phyloP scores from a whole-genome alignment of 1,284 basidiomycete genomes.

The Leccinum solheimii region DNA sequence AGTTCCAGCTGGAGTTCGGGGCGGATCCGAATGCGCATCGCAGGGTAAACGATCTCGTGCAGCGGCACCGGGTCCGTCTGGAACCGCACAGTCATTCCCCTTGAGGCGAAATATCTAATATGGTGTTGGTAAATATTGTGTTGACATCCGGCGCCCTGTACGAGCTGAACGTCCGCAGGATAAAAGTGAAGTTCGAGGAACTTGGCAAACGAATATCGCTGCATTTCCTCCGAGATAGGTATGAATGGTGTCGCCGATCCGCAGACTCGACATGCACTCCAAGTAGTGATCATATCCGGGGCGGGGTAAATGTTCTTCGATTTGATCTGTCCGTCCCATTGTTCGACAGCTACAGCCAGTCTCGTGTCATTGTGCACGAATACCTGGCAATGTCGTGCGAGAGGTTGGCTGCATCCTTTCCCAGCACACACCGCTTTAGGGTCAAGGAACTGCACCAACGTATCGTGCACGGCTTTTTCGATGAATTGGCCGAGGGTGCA shows the following conservation, averaged over 20 bases:
- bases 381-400: constrained; percentile 84
- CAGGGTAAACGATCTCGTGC: constrained; percentile 90
- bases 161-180: constrained; percentile 78
- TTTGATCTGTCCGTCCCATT: constrained; percentile 78
- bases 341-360: constrained; percentile 83
- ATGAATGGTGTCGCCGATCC: constrained; percentile 84
- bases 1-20: constrained; percentile 85
- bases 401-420: constrained; percentile 81
- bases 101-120: constrained; percentile 87
- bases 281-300: constrained; percentile 83
- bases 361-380: constrained; percentile 89
- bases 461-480: constrained; percentile 75
- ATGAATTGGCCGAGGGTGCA: constrained; percentile 92
- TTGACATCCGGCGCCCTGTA: constrained; percentile 82
- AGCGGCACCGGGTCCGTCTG: constrained; percentile 83
- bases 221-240: constrained; percentile 90
- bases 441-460: constrained; percentile 65
- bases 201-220: constrained; percentile 91
- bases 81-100: constrained; percentile 87
- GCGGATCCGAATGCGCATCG: constrained; percentile 79
- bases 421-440: constrained; percentile 77
- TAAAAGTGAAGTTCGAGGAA: constrained; percentile 93
- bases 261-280: constrained; percentile 89
- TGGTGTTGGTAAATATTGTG: constrained; percentile 97
- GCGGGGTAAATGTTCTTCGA: constrained; percentile 53